Evolutionary conservation across 345 rosid species (phyloP).

Genomic region (Syzygium aromaticum): DNA sequence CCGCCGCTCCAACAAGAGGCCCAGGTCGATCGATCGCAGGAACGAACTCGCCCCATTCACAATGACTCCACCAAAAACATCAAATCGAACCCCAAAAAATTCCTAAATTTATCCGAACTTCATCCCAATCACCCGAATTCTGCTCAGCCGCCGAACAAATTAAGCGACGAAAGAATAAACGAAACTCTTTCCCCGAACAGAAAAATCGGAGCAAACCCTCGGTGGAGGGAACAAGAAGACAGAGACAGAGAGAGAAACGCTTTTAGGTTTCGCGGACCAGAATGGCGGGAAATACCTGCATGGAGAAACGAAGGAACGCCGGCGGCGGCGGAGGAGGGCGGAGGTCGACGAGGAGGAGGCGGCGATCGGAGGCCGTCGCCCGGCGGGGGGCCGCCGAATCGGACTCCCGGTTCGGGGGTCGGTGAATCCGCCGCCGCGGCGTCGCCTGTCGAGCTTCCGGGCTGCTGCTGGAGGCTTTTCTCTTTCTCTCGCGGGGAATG

Average conservation of each 20-base stretch:
- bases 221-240: not conserved
- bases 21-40: not conserved
- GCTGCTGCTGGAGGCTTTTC: not conserved
- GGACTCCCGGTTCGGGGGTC: not conserved
- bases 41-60: not conserved
- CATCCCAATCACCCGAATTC: not conserved
- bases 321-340: not conserved
- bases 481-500: not conserved
- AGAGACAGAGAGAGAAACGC: not conserved
- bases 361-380: not conserved
- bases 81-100: not conserved
- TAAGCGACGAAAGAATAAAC: no score
- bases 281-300: constrained; percentile 3
- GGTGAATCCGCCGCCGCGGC: not conserved
- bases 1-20: not conserved
- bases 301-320: not conserved
- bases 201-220: constrained; percentile 18
- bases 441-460: not conserved
- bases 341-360: not conserved
- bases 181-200: not conserved
- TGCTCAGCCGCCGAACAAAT: not conserved
- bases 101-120: not conserved
- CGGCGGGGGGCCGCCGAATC: not conserved
- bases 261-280: not conserved
- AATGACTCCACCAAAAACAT: not conserved